Evolutionary conservation across 371 early-diverging fungal species (phyloP), one percentile per base, ranked within the genome.

Genomic region (Mortierella sp.): DNA sequence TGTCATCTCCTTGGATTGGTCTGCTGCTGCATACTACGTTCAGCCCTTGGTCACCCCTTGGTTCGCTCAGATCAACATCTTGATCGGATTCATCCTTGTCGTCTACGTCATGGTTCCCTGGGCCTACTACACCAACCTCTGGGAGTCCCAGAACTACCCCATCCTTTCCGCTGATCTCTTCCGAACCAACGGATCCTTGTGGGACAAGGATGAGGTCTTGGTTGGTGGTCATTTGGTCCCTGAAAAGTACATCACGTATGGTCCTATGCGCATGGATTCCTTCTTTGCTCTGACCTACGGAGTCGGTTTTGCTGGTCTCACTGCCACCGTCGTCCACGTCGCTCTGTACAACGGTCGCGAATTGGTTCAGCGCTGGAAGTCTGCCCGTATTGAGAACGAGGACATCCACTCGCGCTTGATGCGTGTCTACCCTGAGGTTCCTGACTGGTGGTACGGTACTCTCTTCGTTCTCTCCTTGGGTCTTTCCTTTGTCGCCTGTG

Each of bases 371-470:
- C 83, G 88, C 34, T 85, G 81, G 84, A 58, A 50, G 57, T 72
- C 74, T 34, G 72, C 80, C 14, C 80, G 75, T 45, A 11, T 71
- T 57, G 31, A 60, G 91, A 71, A 72, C 58, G 82, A 82, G 70
- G 96, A 95, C 82, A 91, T 95, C 47, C 95, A 95, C 78, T 84
- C 89, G 74, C 90, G 90, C 73, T 87, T 94, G 80, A 95, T 95
- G 95, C 91, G 91, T 38, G 89, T 81, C 14, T 94, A 94, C 80
- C 84, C 88, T 16, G 92, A 93, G 73, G 95, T 95, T 0, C 95
- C 95, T 38, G 84, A 90, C 44, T 93, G 92, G 92, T 95, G 95
- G 95, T 95, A 95, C 70, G 78, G 85, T 31, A 54, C 80, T 45
- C 75, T 92, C 54, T 94, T 94, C 75, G 28, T 90, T 47, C 65